Conservation (phyloP, 139 green algal genomes). For the Asterochloris sp. region DNA sequence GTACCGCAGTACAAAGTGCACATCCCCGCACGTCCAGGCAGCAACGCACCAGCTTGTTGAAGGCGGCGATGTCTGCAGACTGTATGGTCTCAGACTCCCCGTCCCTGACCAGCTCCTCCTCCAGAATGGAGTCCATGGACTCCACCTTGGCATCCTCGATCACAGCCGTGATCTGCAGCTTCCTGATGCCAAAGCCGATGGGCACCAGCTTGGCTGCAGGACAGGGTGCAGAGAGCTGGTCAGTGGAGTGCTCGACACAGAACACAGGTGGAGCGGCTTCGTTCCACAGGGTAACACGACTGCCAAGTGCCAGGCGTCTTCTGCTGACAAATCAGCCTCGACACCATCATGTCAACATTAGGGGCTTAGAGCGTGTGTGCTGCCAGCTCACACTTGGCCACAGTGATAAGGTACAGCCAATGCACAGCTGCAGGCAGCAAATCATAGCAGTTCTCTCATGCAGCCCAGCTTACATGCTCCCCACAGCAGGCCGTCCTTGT, state of each 20-base stretch:
- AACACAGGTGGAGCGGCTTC: not conserved
- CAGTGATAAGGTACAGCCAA: too few species aligned
- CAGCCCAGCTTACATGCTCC: constrained; percentile 36
- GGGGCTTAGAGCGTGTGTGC: too few species aligned
- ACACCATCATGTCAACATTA: too few species aligned
- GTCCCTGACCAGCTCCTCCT: constrained; percentile 53
- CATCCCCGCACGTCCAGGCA: not conserved
- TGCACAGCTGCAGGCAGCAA: too few species aligned
- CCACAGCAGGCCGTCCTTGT: constrained; percentile 64
- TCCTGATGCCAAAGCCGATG: constrained; percentile 66
- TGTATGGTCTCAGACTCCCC: constrained; percentile 57
- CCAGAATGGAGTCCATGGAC: constrained; percentile 63
- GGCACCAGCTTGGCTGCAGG: constrained; percentile 53
- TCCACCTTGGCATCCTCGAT: constrained; percentile 63
- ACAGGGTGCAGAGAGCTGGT: not conserved
- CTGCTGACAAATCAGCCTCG: not conserved
- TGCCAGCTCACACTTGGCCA: too few species aligned
- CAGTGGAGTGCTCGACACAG: not conserved
- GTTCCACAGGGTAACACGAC: too few species aligned
- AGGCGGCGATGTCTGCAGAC: constrained; percentile 58
- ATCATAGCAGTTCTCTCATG: too few species aligned
- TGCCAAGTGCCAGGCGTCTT: too few species aligned
- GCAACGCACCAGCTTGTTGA: constrained; percentile 50
- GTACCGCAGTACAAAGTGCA: not conserved
- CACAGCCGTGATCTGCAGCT: constrained; percentile 68